Evolutionary conservation across 2,329 filamentous ascomycete genomes (phyloP).

Genomic region (Cercospora sojina): DNA sequence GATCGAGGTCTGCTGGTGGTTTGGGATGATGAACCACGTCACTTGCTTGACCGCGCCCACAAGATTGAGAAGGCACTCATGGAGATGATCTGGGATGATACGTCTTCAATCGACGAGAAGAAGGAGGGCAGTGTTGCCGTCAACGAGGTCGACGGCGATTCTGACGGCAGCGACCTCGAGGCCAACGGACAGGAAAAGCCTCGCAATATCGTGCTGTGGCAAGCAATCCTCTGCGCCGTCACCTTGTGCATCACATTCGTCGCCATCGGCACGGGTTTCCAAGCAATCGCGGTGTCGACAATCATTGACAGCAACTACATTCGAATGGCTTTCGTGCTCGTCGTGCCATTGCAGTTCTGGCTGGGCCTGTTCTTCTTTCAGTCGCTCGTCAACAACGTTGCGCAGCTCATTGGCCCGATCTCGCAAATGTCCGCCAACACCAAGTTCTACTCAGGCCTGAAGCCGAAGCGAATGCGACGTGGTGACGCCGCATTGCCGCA

Average conservation of each 20-base stretch:
- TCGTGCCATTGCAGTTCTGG: constrained; percentile 58
- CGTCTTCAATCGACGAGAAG: constrained; percentile 45
- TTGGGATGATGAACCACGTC: constrained; percentile 63
- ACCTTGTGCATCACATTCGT: constrained; percentile 55
- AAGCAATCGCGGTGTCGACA: constrained; percentile 56
- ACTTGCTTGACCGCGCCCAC: constrained; percentile 54
- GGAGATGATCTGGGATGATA: constrained; percentile 58
- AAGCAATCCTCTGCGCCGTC: constrained; percentile 53
- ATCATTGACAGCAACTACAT: constrained; percentile 54
- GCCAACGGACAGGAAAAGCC: constrained; percentile 40
- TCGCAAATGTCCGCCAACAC: constrained; percentile 47
- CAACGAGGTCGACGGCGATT: constrained; percentile 34
- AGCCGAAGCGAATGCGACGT: constrained; percentile 42
- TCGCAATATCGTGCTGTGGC: constrained; percentile 56
- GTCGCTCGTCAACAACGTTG: constrained; percentile 43
- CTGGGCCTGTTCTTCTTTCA: constrained; percentile 56
- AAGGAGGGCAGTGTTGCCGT: constrained; percentile 43
- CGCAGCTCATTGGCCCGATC: constrained; percentile 48
- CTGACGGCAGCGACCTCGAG: constrained; percentile 42
- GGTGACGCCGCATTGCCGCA: constrained; percentile 44
- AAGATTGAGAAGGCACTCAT: constrained; percentile 56
- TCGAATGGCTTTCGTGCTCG: constrained; percentile 55
- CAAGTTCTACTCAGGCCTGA: constrained; percentile 48
- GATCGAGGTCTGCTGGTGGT: constrained; percentile 60
- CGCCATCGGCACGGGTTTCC: constrained; percentile 59